Base-by-base conservation (phyloP, 257 asterid species). In the Parsonsia alboflavescens region DNA sequence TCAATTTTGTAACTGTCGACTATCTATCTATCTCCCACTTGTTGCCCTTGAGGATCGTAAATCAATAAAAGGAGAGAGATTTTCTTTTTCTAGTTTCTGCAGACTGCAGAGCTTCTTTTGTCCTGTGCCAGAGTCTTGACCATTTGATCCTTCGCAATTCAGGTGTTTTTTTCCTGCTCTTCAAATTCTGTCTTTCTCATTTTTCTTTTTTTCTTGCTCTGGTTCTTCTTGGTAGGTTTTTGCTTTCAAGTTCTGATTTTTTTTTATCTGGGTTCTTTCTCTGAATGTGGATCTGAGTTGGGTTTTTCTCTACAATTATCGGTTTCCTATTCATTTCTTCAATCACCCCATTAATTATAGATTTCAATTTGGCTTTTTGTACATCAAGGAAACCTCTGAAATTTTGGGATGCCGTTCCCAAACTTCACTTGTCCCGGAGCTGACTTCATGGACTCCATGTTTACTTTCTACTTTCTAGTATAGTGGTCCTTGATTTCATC, bases 281-380 rank as follows among this genome's bases (percentile, higher is more conserved):
- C 45, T 76, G 16, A 63, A 59, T 68, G 45, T 30, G 65, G 83
- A 82, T 82, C 77, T 69, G 79, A 53, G 33, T 54, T 63, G 63
- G 53, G 36, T 1, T 50, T 26, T 69, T 54, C 10, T 77, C 56
- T 71, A 41, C 64, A 61, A 22, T 78, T 78, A 76, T 69, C 79
- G 61, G 78, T 7, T 68, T 77, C 19, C 44, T 61, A 30, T 61
- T 15, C 21, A 28, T 28, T 61, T 33, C 44, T 17, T 52, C 58
- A 17, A 52, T 7, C 2, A 61, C 44, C n/a, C 41, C 7, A 42
- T 42, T 42, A 42, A 26, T 10, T 26, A 59, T 1, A 24, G 66
- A 59, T 59, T 56, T n/a, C 7, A 53, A 7, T 45, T 41, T 76
- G n/a, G 24, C 21, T 10, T 6, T 8, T 16, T 36, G 11, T 36